Conservation (phyloP, 139 green algal genomes). For the Eudorina sp. region DNA sequence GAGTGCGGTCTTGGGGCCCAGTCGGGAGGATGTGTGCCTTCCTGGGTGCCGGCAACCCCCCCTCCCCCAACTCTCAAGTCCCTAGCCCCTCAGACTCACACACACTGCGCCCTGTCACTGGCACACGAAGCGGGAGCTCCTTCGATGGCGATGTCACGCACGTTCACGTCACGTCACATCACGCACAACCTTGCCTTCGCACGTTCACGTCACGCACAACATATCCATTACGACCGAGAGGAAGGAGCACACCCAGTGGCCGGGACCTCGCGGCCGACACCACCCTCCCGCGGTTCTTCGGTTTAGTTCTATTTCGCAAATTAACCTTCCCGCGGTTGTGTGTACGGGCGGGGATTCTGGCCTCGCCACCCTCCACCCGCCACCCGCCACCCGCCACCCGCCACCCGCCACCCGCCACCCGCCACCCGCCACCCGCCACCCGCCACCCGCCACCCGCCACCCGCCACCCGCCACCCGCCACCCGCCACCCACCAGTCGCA, state of each 20-base stretch:
- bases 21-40: background rate
- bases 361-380: no score
- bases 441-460: background rate
- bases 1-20: no score
- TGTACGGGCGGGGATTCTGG: no score
- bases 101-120: no score
- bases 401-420: background rate
- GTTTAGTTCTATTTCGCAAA: background rate
- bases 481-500: conserved; percentile 21
- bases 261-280: background rate
- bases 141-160: no score
- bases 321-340: background rate
- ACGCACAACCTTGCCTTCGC: no score
- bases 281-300: background rate
- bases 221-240: background rate
- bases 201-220: background rate
- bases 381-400: background rate
- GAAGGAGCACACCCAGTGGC: background rate
- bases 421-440: background rate
- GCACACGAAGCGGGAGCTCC: no score
- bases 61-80: background rate
- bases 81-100: background rate
- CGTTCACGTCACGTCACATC: no score
- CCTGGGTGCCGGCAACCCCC: background rate
- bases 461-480: background rate